phyloP scores from a whole-genome alignment of 2,329 filamentous ascomycete genomes.

The Colletotrichum scovillei region DNA sequence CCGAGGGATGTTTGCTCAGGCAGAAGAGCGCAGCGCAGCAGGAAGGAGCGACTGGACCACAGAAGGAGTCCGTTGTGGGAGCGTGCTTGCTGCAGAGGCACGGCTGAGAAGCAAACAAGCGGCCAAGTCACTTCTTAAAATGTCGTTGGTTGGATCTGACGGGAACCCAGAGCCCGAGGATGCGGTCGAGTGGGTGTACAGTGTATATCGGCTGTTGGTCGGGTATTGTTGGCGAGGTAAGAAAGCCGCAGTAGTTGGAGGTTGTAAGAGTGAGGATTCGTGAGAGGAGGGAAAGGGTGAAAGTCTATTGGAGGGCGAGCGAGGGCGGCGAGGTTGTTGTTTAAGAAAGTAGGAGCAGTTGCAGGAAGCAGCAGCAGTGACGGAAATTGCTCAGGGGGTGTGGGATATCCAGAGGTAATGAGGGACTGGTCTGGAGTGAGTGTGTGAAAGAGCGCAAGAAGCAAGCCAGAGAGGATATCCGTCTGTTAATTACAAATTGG shows the following conservation, averaged over 20 bases:
- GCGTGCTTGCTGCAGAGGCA: constrained; percentile 30
- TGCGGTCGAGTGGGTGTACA: constrained; percentile 21
- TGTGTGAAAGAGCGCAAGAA: constrained; percentile 18
- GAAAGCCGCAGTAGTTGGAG: background rate
- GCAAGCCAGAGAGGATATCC: constrained; percentile 1
- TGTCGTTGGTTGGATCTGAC: constrained; percentile 2
- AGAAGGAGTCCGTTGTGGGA: constrained; percentile 27
- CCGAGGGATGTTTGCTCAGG: constrained; percentile 30
- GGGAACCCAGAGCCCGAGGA: constrained; percentile 5
- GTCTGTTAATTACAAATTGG: constrained; percentile 34
- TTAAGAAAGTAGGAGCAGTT: background rate
- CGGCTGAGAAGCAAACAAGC: constrained; percentile 30
- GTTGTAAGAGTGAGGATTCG: constrained; percentile 4
- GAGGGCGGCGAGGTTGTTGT: constrained; percentile 14
- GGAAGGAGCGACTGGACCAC: constrained; percentile 35
- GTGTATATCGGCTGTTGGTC: background rate
- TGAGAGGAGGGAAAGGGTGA: constrained; percentile 23
- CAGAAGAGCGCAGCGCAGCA: background rate
- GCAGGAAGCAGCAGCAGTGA: background rate
- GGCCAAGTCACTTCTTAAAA: constrained; percentile 14
- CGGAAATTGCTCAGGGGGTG: constrained; percentile 10
- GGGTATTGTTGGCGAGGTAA: background rate
- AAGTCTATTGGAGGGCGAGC: constrained; percentile 34
- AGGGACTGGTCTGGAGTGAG: constrained; percentile 13
- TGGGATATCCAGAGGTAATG: constrained; percentile 14